Percentiles rank a stretch among this genome's conserved stretches.
These are phyloP conservation scores for Ehretia macrophylla DNA, from an alignment of 257 asterid genomes.

Conservation along the genomic window DNA sequence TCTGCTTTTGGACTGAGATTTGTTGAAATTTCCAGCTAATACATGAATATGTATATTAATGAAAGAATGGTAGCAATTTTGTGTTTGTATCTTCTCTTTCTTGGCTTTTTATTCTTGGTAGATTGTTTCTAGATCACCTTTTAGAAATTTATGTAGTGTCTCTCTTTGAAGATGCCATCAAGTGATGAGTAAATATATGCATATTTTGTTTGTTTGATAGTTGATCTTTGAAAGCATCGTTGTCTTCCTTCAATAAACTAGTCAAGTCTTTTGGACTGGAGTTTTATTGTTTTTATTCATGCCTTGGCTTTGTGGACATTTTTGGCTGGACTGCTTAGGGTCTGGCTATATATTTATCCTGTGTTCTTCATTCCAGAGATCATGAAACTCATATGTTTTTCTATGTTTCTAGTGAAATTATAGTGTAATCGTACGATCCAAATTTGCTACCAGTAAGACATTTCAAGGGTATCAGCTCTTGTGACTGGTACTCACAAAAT, in stretches of 20 bases:
- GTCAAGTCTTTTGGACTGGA: constrained; percentile 9
- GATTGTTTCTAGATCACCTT: constrained; percentile 13
- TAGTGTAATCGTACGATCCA: background rate
- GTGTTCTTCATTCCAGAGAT: constrained; percentile 4
- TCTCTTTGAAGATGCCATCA: constrained; percentile 34
- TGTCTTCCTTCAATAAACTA: constrained; percentile 18
- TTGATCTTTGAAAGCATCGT: constrained; percentile 14
- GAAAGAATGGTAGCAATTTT: background rate
- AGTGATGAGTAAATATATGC: background rate
- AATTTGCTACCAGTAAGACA: constrained; percentile 9
- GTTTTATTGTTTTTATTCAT: too few relatives aligned
- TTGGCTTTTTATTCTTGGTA: background rate
- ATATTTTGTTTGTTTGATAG: constrained; percentile 8
- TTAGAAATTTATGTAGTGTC: constrained; percentile 19
- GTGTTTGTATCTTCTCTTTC: background rate
- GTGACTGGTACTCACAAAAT: constrained; percentile 23
- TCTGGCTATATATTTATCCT: background rate
- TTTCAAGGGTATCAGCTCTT: constrained; percentile 7
- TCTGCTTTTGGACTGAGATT: background rate
- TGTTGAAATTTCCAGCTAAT: constrained; percentile 6
- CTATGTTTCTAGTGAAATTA: background rate
- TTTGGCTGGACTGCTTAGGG: background rate
- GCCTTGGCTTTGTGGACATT: too few relatives aligned
- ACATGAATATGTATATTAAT: background rate
- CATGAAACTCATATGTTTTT: background rate